These are phyloP conservation scores for Rhexocercosporidium sp. DNA, from an alignment of 2,329 filamentous ascomycete species.

Conservation along the genomic window DNA sequence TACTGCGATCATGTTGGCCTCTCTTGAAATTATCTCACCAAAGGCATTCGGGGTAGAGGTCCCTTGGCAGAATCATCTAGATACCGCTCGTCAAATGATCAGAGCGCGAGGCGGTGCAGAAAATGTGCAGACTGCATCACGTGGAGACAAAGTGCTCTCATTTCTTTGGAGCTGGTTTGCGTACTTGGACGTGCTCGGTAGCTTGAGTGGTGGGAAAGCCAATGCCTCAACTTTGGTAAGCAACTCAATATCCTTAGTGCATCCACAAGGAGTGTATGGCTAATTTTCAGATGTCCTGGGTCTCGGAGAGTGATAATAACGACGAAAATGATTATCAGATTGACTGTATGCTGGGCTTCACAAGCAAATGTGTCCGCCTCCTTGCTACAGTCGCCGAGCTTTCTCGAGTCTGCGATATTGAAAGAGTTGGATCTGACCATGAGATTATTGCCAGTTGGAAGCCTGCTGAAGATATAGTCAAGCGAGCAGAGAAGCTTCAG, in stretches of 20 bases:
- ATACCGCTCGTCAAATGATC: slow-evolving; percentile 77
- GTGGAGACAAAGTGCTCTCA: slow-evolving; percentile 65
- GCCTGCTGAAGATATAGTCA: slow-evolving; percentile 58
- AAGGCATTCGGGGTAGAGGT: slow-evolving; percentile 81
- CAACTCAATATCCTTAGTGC: not conserved
- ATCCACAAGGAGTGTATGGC: not conserved
- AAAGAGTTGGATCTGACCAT: slow-evolving; percentile 61
- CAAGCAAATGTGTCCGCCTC: slow-evolving; percentile 71
- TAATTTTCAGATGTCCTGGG: slow-evolving; percentile 31
- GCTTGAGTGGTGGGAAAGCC: slow-evolving; percentile 62
- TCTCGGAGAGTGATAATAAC: slow-evolving; percentile 53
- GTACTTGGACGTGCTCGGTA: slow-evolving; percentile 81
- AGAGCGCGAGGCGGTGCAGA: slow-evolving; percentile 66
- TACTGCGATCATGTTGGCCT: slow-evolving; percentile 84
- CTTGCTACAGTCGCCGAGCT: slow-evolving; percentile 75
- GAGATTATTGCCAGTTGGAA: slow-evolving; percentile 60
- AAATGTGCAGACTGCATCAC: slow-evolving; percentile 50
- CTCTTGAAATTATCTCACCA: slow-evolving; percentile 82
- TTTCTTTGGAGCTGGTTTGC: slow-evolving; percentile 85
- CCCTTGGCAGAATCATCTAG: slow-evolving; percentile 80
- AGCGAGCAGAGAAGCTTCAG: slow-evolving; percentile 64
- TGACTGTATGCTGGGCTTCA: slow-evolving; percentile 83
- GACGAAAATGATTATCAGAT: slow-evolving; percentile 70
- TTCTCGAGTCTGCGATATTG: slow-evolving; percentile 69
- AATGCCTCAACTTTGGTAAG: slow-evolving; percentile 33